phyloP scores from a whole-genome alignment of 140 eudicot species.

The Anethum foeniculum region DNA sequence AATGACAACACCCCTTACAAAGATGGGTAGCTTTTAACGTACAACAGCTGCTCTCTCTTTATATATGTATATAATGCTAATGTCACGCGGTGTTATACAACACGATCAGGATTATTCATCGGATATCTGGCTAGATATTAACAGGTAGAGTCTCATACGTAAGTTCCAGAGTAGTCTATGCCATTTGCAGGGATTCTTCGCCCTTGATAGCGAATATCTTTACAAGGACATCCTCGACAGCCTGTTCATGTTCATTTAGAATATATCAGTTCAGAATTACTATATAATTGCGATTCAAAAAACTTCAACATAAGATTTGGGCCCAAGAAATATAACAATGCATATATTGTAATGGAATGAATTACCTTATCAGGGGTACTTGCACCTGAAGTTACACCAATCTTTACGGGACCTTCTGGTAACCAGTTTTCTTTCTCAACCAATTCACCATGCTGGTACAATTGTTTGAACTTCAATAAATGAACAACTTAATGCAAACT shows the following conservation, averaged over 20 bases:
- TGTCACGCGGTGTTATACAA: background rate
- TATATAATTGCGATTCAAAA: background rate
- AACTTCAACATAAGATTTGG: background rate
- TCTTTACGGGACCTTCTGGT: constrained; percentile 72
- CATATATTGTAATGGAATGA: background rate
- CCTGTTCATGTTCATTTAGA: constrained; percentile 37
- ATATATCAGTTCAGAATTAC: background rate
- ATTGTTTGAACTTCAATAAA: background rate
- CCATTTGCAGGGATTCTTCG: constrained; percentile 10
- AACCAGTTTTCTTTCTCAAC: constrained; percentile 77
- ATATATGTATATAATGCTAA: background rate
- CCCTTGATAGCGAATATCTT: constrained; percentile 26
- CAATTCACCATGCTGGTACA: constrained; percentile 71
- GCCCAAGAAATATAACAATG: background rate
- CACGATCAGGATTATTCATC: background rate
- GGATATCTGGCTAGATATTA: background rate
- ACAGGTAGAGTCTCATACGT: background rate
- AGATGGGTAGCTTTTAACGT: background rate
- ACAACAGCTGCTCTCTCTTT: background rate
- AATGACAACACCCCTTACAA: background rate
- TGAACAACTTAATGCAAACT: background rate
- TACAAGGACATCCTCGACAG: constrained; percentile 68
- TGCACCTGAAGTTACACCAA: constrained; percentile 90
- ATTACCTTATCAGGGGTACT: constrained; percentile 88
- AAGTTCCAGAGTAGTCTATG: background rate